Evolutionary conservation across 2,329 filamentous ascomycete species (phyloP).

Genomic region (Myriosclerotinia curreyana): DNA sequence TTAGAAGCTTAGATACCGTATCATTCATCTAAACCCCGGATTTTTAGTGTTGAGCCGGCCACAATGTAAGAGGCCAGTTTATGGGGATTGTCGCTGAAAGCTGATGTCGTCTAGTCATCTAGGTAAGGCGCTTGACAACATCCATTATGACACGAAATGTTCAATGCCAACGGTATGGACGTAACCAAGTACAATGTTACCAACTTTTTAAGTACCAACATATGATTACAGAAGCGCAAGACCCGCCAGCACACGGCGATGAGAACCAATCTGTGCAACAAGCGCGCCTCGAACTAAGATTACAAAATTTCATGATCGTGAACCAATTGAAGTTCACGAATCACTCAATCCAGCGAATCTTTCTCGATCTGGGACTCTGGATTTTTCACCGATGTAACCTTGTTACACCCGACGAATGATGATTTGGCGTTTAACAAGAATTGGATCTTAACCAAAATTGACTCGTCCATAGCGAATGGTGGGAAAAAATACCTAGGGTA

Average conservation of each 20-base stretch:
- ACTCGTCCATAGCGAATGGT: slow-evolving; percentile 1
- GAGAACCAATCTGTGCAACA: slow-evolving; percentile 26
- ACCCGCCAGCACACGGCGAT: slow-evolving; percentile 1
- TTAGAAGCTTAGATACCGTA: slow-evolving; percentile 9
- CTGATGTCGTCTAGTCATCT: slow-evolving; percentile 12
- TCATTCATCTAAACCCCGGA: slow-evolving; percentile 13
- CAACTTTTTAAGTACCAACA: slow-evolving; percentile 6
- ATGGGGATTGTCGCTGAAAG: slow-evolving; percentile 9
- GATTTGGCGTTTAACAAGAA: slow-evolving; percentile 30
- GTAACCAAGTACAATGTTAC: slow-evolving; percentile 3
- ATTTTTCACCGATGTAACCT: slow-evolving; percentile 7
- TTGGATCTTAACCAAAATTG: slow-evolving; percentile 19
- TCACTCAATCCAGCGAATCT: slow-evolving; percentile 2
- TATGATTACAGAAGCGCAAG: slow-evolving; percentile 27
- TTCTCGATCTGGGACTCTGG: slow-evolving; percentile 6
- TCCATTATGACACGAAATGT: background rate
- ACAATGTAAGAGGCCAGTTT: slow-evolving; percentile 15
- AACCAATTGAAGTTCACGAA: slow-evolving; percentile 11
- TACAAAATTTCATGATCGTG: background rate
- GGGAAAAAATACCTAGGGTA: background rate
- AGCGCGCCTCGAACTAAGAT: slow-evolving; percentile 28
- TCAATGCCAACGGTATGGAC: background rate
- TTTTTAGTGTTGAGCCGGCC: background rate
- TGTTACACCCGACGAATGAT: slow-evolving; percentile 35
- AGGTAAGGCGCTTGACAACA: slow-evolving; percentile 6